Conservation (phyloP, 305 asterid genomes). For the Fraxinus sp. region DNA sequence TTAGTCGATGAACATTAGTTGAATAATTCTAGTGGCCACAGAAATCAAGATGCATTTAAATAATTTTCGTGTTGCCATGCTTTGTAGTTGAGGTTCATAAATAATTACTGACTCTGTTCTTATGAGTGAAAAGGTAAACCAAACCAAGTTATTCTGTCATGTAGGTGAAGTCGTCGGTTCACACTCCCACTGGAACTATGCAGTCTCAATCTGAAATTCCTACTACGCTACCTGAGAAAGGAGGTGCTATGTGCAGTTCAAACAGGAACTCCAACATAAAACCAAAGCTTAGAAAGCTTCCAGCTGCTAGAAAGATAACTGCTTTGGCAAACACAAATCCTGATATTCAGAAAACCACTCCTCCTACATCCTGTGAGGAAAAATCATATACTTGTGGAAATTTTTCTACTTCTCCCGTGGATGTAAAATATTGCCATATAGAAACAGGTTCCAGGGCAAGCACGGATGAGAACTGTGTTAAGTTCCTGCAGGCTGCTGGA, state of each 20-base stretch:
- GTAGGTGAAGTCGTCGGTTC: constrained; percentile 59
- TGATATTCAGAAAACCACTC: constrained; percentile 35
- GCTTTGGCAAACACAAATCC: constrained; percentile 31
- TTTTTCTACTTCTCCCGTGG: constrained; percentile 17
- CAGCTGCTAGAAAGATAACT: constrained; percentile 32
- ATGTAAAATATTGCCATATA: constrained; percentile 30
- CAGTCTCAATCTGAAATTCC: constrained; percentile 42
- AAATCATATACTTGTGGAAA: constrained; percentile 27
- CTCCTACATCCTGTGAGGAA: constrained; percentile 34
- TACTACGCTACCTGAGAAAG: constrained; percentile 40
- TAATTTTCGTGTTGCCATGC: constrained; percentile 9
- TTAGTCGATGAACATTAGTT: background rate
- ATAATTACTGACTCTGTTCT: background rate
- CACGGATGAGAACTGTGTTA: constrained; percentile 18
- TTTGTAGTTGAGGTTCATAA: background rate
- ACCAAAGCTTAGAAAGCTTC: constrained; percentile 43
- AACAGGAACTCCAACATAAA: constrained; percentile 49
- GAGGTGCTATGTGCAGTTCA: constrained; percentile 42
- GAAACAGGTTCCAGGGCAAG: constrained; percentile 14
- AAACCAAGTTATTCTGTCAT: constrained; percentile 23
- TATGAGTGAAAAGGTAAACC: background rate
- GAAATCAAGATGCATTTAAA: background rate
- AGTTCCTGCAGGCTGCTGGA: background rate
- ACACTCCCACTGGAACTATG: constrained; percentile 58
- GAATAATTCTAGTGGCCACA: background rate